phyloP scores from a whole-genome alignment of 495 filamentous ascomycete species.

The Penicillium malachiteum region DNA sequence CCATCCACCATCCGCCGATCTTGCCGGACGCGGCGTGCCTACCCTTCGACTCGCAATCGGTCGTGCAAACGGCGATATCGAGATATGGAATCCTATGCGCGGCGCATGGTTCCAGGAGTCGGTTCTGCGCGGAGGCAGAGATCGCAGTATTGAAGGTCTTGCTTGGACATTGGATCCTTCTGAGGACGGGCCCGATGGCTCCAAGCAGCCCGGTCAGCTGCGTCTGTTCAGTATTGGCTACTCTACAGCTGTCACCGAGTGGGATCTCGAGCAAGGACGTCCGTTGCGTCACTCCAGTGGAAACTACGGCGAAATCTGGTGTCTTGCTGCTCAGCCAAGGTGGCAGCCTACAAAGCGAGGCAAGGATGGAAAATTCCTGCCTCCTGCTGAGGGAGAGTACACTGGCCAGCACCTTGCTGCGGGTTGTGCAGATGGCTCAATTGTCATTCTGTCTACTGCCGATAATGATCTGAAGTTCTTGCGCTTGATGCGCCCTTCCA shows the following conservation, averaged over 20 bases:
- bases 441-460: slow-evolving; percentile 81
- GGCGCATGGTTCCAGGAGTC: slow-evolving; percentile 90
- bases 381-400: slow-evolving; percentile 43
- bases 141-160: slow-evolving; percentile 84
- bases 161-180: slow-evolving; percentile 88
- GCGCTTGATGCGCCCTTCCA: slow-evolving; percentile 66
- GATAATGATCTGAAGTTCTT: slow-evolving; percentile 75
- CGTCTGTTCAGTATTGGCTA: slow-evolving; percentile 96
- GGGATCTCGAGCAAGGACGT: slow-evolving; percentile 77
- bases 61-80: slow-evolving; percentile 92
- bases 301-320: slow-evolving; percentile 96
- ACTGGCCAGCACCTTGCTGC: slow-evolving; percentile 74
- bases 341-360: slow-evolving; percentile 40
- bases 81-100: slow-evolving; percentile 92
- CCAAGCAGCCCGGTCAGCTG: slow-evolving; percentile 66
- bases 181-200: slow-evolving; percentile 59
- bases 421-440: slow-evolving; percentile 87
- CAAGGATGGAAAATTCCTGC: slow-evolving; percentile 32
- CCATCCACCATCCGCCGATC: slow-evolving; percentile 61
- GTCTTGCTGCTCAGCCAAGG: slow-evolving; percentile 82
- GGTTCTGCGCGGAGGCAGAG: slow-evolving; percentile 77
- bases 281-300: slow-evolving; percentile 81
- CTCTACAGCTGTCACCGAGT: slow-evolving; percentile 88
- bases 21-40: slow-evolving; percentile 48
- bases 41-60: slow-evolving; percentile 82